Evolutionary conservation across 495 filamentous ascomycete genomes (phyloP).

Genomic region (Podospora appendiculata): DNA sequence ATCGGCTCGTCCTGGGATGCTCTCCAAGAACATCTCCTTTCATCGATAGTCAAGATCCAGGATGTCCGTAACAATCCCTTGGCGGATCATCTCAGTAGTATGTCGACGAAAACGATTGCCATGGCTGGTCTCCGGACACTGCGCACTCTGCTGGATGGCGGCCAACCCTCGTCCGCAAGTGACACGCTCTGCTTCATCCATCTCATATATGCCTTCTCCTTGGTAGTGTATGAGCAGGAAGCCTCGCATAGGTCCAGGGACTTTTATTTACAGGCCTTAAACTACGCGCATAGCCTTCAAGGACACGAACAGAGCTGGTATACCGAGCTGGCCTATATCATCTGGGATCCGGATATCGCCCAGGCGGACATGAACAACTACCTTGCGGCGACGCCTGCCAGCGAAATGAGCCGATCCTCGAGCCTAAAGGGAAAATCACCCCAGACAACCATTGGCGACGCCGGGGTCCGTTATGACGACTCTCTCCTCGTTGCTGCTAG

Average conservation of each 20-base stretch:
- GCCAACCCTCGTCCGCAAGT: constrained; percentile 22
- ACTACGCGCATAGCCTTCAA: constrained; percentile 23
- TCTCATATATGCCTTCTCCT: constrained; percentile 37
- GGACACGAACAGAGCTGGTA: constrained; percentile 9
- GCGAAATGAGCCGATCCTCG: constrained; percentile 6
- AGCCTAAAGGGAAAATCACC: constrained; percentile 36
- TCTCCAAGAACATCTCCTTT: constrained; percentile 32
- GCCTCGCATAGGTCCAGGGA: constrained; percentile 13
- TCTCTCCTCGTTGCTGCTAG: constrained; percentile 27
- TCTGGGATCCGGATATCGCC: constrained; percentile 29
- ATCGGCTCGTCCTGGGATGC: constrained; percentile 33
- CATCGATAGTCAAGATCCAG: constrained; percentile 28
- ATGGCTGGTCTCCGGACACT: constrained; percentile 29
- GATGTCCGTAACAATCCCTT: constrained; percentile 28
- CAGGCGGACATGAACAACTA: constrained; percentile 8
- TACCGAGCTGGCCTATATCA: constrained; percentile 21
- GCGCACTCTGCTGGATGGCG: constrained; percentile 21
- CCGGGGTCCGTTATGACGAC: constrained; percentile 16
- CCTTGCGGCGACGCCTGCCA: neutral
- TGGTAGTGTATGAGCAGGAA: constrained; percentile 29
- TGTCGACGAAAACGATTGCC: constrained; percentile 29
- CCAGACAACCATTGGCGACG: constrained; percentile 3
- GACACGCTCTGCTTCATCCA: constrained; percentile 37
- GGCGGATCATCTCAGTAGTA: constrained; percentile 24
- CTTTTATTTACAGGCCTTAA: constrained; percentile 33